Conservation (phyloP, 164 flowering plant genomes). For the Stephania japonica region DNA sequence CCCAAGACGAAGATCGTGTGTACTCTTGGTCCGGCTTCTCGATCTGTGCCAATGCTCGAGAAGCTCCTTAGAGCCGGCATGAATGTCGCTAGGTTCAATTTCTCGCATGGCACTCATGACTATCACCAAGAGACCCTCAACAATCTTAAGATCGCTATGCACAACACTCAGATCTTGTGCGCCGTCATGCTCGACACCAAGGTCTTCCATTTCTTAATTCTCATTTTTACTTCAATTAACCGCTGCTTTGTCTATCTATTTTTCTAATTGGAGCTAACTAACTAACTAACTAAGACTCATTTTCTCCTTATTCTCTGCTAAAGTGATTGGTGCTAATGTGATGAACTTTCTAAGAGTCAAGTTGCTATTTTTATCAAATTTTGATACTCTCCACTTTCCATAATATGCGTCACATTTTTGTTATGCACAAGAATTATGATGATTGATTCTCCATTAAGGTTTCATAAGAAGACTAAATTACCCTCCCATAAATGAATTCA, state of each 20-base stretch:
- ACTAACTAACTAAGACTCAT: too few relatives aligned
- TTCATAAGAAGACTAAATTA: too few relatives aligned
- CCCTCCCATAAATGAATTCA: too few relatives aligned
- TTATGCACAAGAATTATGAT: too few relatives aligned
- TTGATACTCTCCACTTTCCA: too few relatives aligned
- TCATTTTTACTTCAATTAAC: too few relatives aligned
- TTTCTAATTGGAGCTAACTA: not conserved
- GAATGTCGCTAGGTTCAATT: conserved; percentile 83
- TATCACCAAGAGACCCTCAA: conserved; percentile 76
- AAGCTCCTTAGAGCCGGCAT: conserved; percentile 76
- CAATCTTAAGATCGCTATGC: conserved; percentile 66
- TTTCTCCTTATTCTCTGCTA: too few relatives aligned
- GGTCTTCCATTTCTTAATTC: conserved; percentile 23
- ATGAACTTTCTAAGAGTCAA: too few relatives aligned
- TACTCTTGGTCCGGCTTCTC: conserved; percentile 74
- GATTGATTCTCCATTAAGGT: too few relatives aligned
- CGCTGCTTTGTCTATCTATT: not conserved
- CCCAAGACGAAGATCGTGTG: conserved; percentile 82
- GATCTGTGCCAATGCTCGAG: conserved; percentile 61
- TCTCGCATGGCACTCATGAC: conserved; percentile 75
- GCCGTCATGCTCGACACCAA: conserved; percentile 91
- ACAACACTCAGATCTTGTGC: conserved; percentile 56
- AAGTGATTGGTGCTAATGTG: too few relatives aligned
- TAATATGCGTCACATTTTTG: too few relatives aligned
- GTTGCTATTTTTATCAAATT: too few relatives aligned